Evolutionary conservation across 306 rosid genomes (phyloP).

Genomic region (Quercus variabilis): DNA sequence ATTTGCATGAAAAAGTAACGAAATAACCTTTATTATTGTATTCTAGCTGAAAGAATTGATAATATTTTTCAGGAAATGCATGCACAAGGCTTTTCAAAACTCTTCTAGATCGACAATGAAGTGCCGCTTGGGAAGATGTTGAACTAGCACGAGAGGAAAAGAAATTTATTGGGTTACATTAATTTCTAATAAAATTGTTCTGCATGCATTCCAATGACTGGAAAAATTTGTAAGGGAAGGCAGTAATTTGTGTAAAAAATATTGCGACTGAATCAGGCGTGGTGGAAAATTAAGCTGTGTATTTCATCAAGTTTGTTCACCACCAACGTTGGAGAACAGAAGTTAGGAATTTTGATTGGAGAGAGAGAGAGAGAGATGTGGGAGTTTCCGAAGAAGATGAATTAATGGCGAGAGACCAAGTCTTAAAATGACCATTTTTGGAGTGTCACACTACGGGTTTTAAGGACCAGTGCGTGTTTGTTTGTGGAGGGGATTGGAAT

Average conservation of each 20-base stretch:
- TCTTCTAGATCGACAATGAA: neutral
- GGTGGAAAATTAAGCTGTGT: neutral
- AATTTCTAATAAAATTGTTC: neutral
- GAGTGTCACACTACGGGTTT: conserved; percentile 28
- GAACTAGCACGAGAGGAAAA: neutral
- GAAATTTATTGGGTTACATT: neutral
- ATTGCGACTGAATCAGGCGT: neutral
- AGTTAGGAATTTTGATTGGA: neutral
- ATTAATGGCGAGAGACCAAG: conserved; percentile 45
- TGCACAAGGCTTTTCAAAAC: neutral
- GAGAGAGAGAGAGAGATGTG: conserved; percentile 4
- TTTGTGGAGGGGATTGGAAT: conserved; percentile 26
- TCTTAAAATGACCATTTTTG: conserved; percentile 22
- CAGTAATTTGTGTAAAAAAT: neutral
- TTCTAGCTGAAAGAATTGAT: neutral
- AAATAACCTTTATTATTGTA: neutral
- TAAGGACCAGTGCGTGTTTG: conserved; percentile 26
- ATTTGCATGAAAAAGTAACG: neutral
- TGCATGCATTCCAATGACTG: neutral
- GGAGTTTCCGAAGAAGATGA: conserved; percentile 5
- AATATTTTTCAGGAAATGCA: neutral
- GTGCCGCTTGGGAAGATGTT: neutral
- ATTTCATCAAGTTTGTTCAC: neutral
- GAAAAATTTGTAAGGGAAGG: neutral
- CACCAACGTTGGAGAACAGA: conserved; percentile 2